phyloP scores from a whole-genome alignment of 306 rosid genomes.

The Pterocarpus macrocarpus region DNA sequence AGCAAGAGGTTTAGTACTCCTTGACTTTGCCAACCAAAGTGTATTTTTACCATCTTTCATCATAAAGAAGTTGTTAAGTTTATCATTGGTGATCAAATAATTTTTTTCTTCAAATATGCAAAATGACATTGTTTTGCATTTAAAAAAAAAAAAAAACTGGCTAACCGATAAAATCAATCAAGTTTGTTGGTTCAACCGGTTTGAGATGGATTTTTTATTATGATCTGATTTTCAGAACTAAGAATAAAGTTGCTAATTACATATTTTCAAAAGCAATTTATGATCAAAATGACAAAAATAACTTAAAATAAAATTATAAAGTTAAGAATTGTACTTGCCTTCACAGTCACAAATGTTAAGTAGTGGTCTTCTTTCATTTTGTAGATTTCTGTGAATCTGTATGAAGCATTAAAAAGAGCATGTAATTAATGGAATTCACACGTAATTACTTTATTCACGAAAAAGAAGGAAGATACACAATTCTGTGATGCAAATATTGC shows the following conservation, averaged over 20 bases:
- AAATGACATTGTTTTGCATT: too few relatives aligned
- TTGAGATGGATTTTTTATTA: too few relatives aligned
- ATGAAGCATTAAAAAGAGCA: not conserved
- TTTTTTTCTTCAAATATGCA: too few relatives aligned
- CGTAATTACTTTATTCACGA: not conserved
- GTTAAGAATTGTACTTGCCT: not conserved
- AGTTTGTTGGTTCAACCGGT: too few relatives aligned
- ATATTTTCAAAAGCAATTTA: not conserved
- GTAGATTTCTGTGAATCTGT: not conserved
- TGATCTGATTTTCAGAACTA: not conserved
- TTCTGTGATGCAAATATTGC: not conserved
- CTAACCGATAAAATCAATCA: too few relatives aligned
- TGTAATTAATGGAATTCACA: not conserved
- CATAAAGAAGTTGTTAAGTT: too few relatives aligned
- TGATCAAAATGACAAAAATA: not conserved
- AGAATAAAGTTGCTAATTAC: not conserved
- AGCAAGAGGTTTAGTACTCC: too few relatives aligned
- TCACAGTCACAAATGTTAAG: not conserved
- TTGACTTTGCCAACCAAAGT: too few relatives aligned
- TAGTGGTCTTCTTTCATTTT: not conserved
- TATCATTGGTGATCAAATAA: too few relatives aligned
- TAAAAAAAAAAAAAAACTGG: too few relatives aligned
- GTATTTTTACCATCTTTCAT: too few relatives aligned
- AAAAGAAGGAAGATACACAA: not conserved
- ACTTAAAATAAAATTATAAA: not conserved